Evolutionary conservation across 2,329 filamentous ascomycete genomes (phyloP), one percentile per base, ranked within the genome.

Genomic region (Fusarium mundagurra): DNA sequence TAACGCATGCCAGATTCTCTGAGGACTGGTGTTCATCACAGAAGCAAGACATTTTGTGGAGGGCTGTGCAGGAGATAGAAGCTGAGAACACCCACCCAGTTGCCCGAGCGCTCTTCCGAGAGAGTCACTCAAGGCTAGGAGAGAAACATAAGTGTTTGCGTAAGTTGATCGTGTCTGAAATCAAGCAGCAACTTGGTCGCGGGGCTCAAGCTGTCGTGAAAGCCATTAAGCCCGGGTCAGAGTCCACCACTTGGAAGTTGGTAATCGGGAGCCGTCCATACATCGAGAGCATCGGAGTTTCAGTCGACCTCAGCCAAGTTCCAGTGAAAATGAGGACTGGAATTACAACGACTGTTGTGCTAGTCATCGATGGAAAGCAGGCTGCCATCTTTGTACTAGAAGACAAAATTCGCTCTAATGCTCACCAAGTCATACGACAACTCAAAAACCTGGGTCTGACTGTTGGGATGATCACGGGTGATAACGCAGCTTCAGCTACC

Each of bases 71-170:
- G 2, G 12, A 51, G 1, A 17, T 51, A 5, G 48, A 34, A 51
- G 17, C n/a, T 24, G 48, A n/a, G 11, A 51, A 20, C 8, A 34
- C 48, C 4, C 48, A 51, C 4, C 48, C 48, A 18, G n/a, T 34
- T 34, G 31, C 31, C 48, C n/a, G n/a, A 33, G 48, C 31, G 3
- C 17, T 51, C 3, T 10, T 14, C 11, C 31, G 34, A 24, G 31
- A 24, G 4, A 51, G 31, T 24, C 3, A 7, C 0, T 10, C 6
- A 24, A 34, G 8, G 16, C 8, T 34, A 34, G 12, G 3, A 10
- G 31, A 10, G 16, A 10, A 34, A 3, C 1, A 5, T 0, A 31
- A 20, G 3, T 24, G 13, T 3, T 24, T 20, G 2, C 0, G 8
- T 10, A 24, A 3, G 4, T 11, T 34, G 17, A 16, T 16, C n/a